Evolutionary conservation across 306 rosid species (phyloP), one percentile per base, ranked within the genome.

Genomic region (Elaeagnus macrophylla): DNA sequence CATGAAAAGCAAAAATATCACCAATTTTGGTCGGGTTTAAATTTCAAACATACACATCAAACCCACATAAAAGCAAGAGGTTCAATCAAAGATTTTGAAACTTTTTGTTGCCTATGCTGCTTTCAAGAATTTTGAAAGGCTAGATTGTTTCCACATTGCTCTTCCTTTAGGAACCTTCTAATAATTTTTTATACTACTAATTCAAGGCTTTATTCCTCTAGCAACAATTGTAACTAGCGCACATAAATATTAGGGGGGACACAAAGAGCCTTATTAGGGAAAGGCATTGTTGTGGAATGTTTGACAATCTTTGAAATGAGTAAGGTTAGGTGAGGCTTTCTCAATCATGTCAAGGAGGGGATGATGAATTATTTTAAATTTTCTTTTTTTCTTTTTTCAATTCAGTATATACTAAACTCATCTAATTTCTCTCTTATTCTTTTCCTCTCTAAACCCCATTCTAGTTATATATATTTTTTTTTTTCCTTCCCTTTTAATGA

Each of bases 91-190:
- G 48, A 3, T 5, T 13, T 12, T 38, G 5, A 25, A 13, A 20
- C 39, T 63, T 44, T 60, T 49, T 53, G 37, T 54, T 55, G 9
- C 15, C n/a, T 50, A 12, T 54, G 56, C 16, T 38, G 56, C 12
- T 57, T 59, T 60, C 51, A 48, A 51, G 12, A 37, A 17, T 50
- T 61, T 53, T 65, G 57, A n/a, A n/a, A 25, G 48, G 41, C 50
- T 16, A 7, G 57, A 53, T 15, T 77, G 81, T 56, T 51, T 64
- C 65, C 56, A 14, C 44, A 13, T 35, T 66, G 74, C 51, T 54
- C 12, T 66, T 46, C 48, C 63, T 69, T 58, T 46, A 49, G 78
- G 82, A 68, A 41, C 69, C 83, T 56, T 37, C 16, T 40, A 6
- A 14, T 57, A 60, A 51, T 69, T 49, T 59, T 61, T 52, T 56